phyloP scores from a whole-genome alignment of 371 early-diverging fungal species.

The Dipsacomyces acuminosporus region DNA sequence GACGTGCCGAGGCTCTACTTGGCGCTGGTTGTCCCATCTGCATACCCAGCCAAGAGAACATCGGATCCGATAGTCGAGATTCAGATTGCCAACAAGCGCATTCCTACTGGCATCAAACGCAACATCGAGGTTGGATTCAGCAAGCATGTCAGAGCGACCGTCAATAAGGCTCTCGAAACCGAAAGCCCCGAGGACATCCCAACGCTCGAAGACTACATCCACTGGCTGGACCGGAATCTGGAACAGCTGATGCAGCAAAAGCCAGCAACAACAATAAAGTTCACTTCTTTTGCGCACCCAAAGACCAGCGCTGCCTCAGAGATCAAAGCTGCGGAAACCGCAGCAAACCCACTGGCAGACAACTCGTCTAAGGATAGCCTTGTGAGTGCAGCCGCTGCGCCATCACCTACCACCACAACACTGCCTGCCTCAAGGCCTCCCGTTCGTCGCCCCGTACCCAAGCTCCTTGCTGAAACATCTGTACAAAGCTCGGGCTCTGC shows the following conservation, averaged over 20 bases:
- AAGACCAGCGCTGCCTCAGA: no score
- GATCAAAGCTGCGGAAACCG: not conserved
- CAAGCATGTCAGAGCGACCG: conserved; percentile 23
- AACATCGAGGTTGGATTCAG: conserved; percentile 41
- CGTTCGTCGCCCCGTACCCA: conserved; percentile 19
- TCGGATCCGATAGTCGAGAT: conserved; percentile 29
- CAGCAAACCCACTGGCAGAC: not conserved
- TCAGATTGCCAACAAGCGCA: conserved; percentile 44
- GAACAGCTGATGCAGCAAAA: conserved; percentile 45
- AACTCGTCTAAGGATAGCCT: no score
- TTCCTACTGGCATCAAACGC: conserved; percentile 43
- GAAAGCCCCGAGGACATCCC: conserved; percentile 11
- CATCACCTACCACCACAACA: not conserved
- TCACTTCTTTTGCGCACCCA: conserved; percentile 13
- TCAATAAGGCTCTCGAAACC: conserved; percentile 11
- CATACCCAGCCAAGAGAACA: conserved; percentile 28
- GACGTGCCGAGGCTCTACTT: conserved; percentile 39
- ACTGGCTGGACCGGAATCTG: conserved; percentile 44
- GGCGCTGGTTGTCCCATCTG: conserved; percentile 41
- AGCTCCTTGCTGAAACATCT: no score
- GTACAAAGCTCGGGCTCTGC: not conserved
- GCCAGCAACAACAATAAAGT: conserved; percentile 48
- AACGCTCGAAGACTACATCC: conserved; percentile 29
- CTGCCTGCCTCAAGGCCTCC: conserved; percentile 18
- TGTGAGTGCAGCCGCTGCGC: not conserved